phyloP scores from a whole-genome alignment of 495 filamentous ascomycete genomes.

The Lepidopterella palustris region DNA sequence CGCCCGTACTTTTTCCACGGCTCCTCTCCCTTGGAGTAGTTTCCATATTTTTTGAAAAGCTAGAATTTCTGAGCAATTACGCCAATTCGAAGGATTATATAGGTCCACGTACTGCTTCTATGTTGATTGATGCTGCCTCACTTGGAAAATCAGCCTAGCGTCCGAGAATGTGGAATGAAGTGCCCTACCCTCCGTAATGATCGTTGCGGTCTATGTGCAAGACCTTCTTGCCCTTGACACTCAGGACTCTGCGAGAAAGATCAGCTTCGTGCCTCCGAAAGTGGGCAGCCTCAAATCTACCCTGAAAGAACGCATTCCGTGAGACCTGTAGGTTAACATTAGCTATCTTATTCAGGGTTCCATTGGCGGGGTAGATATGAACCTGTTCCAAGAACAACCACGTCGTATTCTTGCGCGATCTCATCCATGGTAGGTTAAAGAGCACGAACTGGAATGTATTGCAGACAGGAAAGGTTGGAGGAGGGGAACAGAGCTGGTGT shows the following conservation, averaged over 20 bases:
- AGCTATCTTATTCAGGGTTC: slow-evolving; percentile 25
- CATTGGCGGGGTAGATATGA: slow-evolving; percentile 42
- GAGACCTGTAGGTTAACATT: slow-evolving; percentile 54
- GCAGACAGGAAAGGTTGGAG: neutral
- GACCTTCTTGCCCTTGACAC: slow-evolving; percentile 98
- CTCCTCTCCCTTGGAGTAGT: slow-evolving; percentile 71
- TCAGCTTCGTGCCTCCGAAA: slow-evolving; percentile 1
- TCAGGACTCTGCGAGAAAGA: slow-evolving; percentile 62
- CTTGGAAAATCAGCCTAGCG: slow-evolving; percentile 44
- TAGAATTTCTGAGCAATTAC: slow-evolving; percentile 32
- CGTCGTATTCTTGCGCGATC: slow-evolving; percentile 94
- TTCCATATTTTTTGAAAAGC: slow-evolving; percentile 94
- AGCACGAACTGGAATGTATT: neutral
- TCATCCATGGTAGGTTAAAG: slow-evolving; percentile 67
- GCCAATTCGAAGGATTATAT: slow-evolving; percentile 15
- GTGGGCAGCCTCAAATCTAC: slow-evolving; percentile 43
- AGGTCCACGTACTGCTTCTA: slow-evolving; percentile 64
- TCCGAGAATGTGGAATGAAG: neutral
- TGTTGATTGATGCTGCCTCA: slow-evolving; percentile 89
- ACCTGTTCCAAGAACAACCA: slow-evolving; percentile 97
- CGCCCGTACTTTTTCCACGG: slow-evolving; percentile 97
- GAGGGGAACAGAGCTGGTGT: neutral
- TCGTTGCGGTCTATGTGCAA: slow-evolving; percentile 98
- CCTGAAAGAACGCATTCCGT: slow-evolving; percentile 98
- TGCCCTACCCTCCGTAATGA: slow-evolving; percentile 88